Percentiles rank a stretch among this genome's conserved stretches.
Conservation (phyloP, 2,329 filamentous ascomycete genomes). For the Diplocarpon rosae region DNA sequence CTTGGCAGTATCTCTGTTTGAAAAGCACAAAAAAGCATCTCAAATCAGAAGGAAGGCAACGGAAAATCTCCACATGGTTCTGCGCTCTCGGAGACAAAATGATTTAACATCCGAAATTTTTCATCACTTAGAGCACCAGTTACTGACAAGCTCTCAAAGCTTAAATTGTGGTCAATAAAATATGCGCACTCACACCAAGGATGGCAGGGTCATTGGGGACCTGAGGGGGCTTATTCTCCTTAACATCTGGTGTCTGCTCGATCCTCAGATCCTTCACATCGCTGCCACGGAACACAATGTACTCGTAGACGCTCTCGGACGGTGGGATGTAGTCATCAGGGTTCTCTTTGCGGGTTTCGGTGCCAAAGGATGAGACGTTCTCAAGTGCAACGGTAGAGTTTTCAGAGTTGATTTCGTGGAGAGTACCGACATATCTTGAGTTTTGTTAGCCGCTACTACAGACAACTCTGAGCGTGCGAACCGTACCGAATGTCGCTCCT, state of each 20-base stretch:
- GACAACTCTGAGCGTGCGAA: slow-evolving; percentile 3
- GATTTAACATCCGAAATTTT: slow-evolving; percentile 94
- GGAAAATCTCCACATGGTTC: slow-evolving; percentile 88
- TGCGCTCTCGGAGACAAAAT: slow-evolving; percentile 85
- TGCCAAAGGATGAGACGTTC: slow-evolving; percentile 89
- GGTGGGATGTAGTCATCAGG: slow-evolving; percentile 73
- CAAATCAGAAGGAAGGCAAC: slow-evolving; percentile 99
- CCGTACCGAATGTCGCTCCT: slow-evolving; percentile 92
- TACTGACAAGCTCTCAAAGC: background rate
- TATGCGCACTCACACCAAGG: slow-evolving; percentile 68
- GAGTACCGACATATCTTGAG: slow-evolving; percentile 79
- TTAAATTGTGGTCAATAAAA: background rate
- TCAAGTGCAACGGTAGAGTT: slow-evolving; percentile 94
- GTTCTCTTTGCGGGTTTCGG: slow-evolving; percentile 74
- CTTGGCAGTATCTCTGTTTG: slow-evolving; percentile 2
- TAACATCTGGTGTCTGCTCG: slow-evolving; percentile 66
- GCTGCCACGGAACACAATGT: slow-evolving; percentile 95
- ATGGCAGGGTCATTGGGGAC: slow-evolving; percentile 95
- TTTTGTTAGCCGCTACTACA: slow-evolving; percentile 14
- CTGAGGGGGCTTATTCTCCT: slow-evolving; percentile 63
- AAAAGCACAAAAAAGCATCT: slow-evolving; percentile 8
- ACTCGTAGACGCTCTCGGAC: slow-evolving; percentile 87
- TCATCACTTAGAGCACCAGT: slow-evolving; percentile 59
- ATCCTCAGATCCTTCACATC: slow-evolving; percentile 98
- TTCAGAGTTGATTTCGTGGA: slow-evolving; percentile 97